Base-by-base conservation (phyloP, 192 early-diverging fungal genomes). In the Backusella liffmaniae region DNA sequence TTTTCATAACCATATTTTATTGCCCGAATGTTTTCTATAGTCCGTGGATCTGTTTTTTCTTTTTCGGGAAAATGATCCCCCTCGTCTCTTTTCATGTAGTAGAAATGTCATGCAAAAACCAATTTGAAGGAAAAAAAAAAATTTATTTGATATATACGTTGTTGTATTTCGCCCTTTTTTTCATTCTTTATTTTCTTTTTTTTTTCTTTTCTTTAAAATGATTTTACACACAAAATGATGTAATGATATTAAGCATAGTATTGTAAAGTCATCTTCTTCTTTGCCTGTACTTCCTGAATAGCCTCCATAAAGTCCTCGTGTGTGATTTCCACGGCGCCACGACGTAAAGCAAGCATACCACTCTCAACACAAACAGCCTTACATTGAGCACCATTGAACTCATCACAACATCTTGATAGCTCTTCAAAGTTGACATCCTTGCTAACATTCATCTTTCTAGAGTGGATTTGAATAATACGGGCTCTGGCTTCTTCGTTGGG, bases 231-330 rank as follows among this genome's bases (percentile, higher is more conserved):
- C 56, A 62, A 62, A 26, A 62, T 29, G 56, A 53, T 29, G 23
- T 13, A 1, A 62, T 39, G 32, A 36, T 37, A 72, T 84, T 86
- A 95, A 46, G 94, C 94, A 88, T 94, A 95, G 86, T 95, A 95
- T 85, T 92, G 90, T 75, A 99, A 84, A 73, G 95, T 93, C 26
- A 94, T 98, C 91, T 98, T 98, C 91, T 99, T 99, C 93, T 97
- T 97, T 56, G 97, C 97, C 84, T 98, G 95, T 30, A 99, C 97
- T 83, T 99, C 97, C 75, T 96, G 93, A 73, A 98, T 98, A 65
- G 93, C 95, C 79, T 98, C 96, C 96, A 98, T 96, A 82, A 94
- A 99, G 76, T 99, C 98, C 83, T 99, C 98, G 74, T 99, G 98
- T 56, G 80, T 89, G 75, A 99, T 90, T 82, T 96, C 90, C 18